Percentiles rank a stretch among this genome's conserved stretches.
These are phyloP conservation scores for Corinectria fuckeliana DNA, from an alignment of 2,329 filamentous ascomycete genomes.

Conservation along the genomic window DNA sequence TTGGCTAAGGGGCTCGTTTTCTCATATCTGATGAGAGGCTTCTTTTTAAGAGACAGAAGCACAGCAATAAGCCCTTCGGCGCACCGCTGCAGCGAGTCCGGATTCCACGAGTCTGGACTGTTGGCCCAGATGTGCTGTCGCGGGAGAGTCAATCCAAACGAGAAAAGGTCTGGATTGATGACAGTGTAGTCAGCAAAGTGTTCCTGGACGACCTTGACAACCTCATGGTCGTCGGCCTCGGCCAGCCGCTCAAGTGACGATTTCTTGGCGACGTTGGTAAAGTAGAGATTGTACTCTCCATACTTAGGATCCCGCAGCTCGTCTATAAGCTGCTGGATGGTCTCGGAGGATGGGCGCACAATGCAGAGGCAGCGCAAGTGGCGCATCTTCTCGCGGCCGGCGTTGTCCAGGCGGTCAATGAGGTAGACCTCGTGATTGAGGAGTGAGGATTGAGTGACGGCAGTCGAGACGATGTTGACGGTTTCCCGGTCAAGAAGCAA, in stretches of 20 bases:
- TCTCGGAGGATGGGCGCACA: conserved; percentile 88
- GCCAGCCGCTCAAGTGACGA: conserved; percentile 92
- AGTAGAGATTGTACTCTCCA: conserved; percentile 95
- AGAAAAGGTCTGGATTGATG: conserved; percentile 92
- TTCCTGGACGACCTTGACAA: conserved; percentile 92
- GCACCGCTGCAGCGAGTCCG: conserved; percentile 83
- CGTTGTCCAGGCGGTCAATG: conserved; percentile 93
- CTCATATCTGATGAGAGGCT: conserved; percentile 90
- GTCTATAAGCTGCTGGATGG: conserved; percentile 92
- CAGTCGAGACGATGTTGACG: conserved; percentile 90
- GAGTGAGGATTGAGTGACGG: conserved; percentile 92
- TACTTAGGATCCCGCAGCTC: conserved; percentile 96
- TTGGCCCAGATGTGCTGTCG: conserved; percentile 81
- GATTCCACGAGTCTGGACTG: conserved; percentile 87
- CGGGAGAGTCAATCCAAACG: conserved; percentile 75
- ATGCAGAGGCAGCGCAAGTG: conserved; percentile 94
- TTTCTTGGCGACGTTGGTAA: conserved; percentile 97
- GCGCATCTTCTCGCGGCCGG: conserved; percentile 93
- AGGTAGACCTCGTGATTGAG: conserved; percentile 98
- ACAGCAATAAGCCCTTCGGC: conserved; percentile 87
- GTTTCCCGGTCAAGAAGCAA: conserved; percentile 93
- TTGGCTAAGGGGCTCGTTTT: conserved; percentile 89
- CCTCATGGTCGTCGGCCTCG: conserved; percentile 96
- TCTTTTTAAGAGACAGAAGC: conserved; percentile 92
- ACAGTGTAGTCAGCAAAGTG: conserved; percentile 97